These are phyloP conservation scores for Zelopaecilomyces penicillatus DNA, from an alignment of 2,329 filamentous ascomycete genomes.

Conservation along the genomic window DNA sequence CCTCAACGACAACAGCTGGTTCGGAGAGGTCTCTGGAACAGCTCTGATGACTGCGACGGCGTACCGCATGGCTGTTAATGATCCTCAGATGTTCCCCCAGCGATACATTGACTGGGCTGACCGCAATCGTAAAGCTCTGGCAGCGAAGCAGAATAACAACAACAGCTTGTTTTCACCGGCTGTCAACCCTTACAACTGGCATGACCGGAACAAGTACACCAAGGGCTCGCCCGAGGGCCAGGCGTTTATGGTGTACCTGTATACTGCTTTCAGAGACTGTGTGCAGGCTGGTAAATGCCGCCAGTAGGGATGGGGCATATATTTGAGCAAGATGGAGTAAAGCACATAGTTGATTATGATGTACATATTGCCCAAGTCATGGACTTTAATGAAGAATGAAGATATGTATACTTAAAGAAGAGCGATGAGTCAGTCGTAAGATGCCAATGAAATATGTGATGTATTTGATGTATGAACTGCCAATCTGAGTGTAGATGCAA, in stretches of 20 bases:
- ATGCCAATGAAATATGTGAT: too few relatives aligned
- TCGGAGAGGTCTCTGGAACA: constrained; percentile 10
- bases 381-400: too few relatives aligned
- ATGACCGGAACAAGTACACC: constrained; percentile 6
- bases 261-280: constrained; percentile 10
- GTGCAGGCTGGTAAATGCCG: background rate
- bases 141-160: constrained; percentile 1
- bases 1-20: constrained; percentile 9
- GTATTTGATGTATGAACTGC: too few relatives aligned
- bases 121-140: constrained; percentile 1
- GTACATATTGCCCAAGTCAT: too few relatives aligned
- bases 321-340: too few relatives aligned
- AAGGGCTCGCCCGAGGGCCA: constrained; percentile 10
- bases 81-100: constrained; percentile 8
- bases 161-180: constrained; percentile 6
- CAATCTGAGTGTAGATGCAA: too few relatives aligned
- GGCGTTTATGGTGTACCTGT: constrained; percentile 8
- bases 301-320: too few relatives aligned
- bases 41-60: constrained; percentile 8
- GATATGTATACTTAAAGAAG: too few relatives aligned
- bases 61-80: constrained; percentile 10
- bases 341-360: too few relatives aligned
- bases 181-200: constrained; percentile 9
- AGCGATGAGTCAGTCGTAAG: too few relatives aligned
- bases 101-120: constrained; percentile 10